Evolutionary conservation across 257 asterid genomes (phyloP), one percentile per base, ranked within the genome.

Genomic region (Solanum habrochaites): DNA sequence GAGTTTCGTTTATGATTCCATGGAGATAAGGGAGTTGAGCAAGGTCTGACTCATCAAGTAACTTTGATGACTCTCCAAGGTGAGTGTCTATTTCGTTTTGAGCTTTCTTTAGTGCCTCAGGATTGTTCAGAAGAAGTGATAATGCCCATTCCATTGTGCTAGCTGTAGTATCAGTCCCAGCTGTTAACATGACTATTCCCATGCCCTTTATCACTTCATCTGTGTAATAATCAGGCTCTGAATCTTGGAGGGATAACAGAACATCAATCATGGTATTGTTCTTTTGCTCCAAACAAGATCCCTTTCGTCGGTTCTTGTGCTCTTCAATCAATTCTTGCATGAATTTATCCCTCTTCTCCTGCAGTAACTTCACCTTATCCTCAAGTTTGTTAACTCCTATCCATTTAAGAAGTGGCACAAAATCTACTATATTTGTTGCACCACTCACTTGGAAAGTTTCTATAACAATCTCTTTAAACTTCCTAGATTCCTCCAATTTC

Each of bases 71-170:
- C 15, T 78, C 40, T 78, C 94, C 94, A 4, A 87, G 32, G 10
- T 12, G 31, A 25, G 14, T 35, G 90, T 91, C 95, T 7, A 94
- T 92, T 90, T 95, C 98, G 0, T 67, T 27, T 60, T 88, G 92
- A 42, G 95, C 95, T 86, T 90, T 91, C 15, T 75, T 83, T 37
- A 95, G 89, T 1, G 89, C 47, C 21, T 90, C 83, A 4, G 94
- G 95, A 88, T 92, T 88, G 93, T 94, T 92, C 11, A 95, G 92
- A 13, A 94, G 77, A 66, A 91, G 89, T 3, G 98, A 92, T 82
- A 92, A 72, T 15, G 94, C 91, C 96, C 98, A 95, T 70, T 95
- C 98, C 93, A 92, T 89, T 35, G 96, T 91, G 8, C 91, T 72
- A 4, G 89, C 91, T 84, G 98, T 64, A 12, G 94, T 92, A 87